Evolutionary conservation across 2,329 filamentous ascomycete genomes (phyloP).

Genomic region (Colletotrichum filicis): DNA sequence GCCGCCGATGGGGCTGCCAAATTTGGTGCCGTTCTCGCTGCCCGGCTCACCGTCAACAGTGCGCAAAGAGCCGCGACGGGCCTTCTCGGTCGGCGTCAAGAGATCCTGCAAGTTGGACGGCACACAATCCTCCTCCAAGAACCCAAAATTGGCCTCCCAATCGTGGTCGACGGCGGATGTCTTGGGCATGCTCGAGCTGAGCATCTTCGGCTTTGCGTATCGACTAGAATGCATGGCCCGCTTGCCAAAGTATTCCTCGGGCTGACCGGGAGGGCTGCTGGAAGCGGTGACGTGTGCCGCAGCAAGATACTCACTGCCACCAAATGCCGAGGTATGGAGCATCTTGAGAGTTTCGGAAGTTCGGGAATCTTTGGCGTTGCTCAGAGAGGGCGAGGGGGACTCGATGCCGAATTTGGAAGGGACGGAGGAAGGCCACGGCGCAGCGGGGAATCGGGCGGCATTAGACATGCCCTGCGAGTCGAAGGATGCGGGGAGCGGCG

Average conservation of each 20-base stretch:
- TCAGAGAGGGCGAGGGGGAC: conserved; percentile 81
- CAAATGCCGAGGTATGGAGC: conserved; percentile 75
- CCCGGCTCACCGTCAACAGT: conserved; percentile 63
- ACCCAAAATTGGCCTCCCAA: conserved; percentile 77
- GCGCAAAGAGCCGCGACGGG: conserved; percentile 69
- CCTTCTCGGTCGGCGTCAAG: conserved; percentile 75
- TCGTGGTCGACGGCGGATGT: conserved; percentile 72
- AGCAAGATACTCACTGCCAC: conserved; percentile 72
- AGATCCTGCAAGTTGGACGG: conserved; percentile 77
- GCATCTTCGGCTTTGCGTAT: conserved; percentile 73
- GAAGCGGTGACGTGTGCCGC: conserved; percentile 47
- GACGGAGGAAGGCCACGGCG: conserved; percentile 90
- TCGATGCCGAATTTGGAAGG: conserved; percentile 93
- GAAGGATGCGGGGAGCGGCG: conserved; percentile 91
- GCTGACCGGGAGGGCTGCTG: conserved; percentile 61
- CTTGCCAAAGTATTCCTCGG: conserved; percentile 76
- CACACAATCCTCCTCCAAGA: conserved; percentile 86
- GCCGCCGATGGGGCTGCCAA: conserved; percentile 67
- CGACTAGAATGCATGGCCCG: conserved; percentile 77
- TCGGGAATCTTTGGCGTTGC: conserved; percentile 67
- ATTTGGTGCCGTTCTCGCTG: conserved; percentile 63
- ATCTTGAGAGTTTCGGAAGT: conserved; percentile 73
- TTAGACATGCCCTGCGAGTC: conserved; percentile 96
- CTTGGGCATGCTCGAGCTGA: conserved; percentile 76
- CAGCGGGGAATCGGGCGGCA: conserved; percentile 80